phyloP scores from a whole-genome alignment of 345 rosid genomes.

The Dipteronia dyeriana region DNA sequence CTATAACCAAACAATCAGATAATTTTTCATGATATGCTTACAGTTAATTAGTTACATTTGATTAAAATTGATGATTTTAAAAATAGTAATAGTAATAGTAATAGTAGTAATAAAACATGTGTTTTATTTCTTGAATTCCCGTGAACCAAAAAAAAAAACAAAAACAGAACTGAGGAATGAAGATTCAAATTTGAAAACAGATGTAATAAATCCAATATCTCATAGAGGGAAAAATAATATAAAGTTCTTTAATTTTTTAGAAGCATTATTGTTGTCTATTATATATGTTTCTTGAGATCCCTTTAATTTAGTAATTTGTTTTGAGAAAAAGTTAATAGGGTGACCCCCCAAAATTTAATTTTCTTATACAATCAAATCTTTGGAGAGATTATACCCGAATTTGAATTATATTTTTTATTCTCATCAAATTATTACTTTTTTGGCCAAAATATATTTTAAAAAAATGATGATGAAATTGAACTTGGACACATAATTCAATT shows the following conservation, averaged over 20 bases:
- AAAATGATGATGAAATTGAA: no score
- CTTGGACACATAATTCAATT: no score
- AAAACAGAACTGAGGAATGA: neutral
- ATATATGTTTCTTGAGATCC: neutral
- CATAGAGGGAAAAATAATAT: neutral
- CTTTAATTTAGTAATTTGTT: neutral
- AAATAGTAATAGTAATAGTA: no score
- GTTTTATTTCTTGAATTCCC: neutral
- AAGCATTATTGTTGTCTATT: neutral
- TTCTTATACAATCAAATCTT: neutral
- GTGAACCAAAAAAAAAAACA: neutral
- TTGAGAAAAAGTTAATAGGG: neutral
- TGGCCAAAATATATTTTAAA: no score
- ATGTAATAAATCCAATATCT: neutral
- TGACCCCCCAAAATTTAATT: neutral
- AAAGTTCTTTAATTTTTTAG: neutral
- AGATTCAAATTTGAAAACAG: neutral
- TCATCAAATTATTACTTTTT: no score
- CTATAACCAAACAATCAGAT: no score
- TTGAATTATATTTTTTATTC: no score
- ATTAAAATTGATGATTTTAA: no score
- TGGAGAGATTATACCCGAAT: neutral
- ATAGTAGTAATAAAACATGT: no score
- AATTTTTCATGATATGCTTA: no score
- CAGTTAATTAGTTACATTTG: no score